A percentile compares a stretch with the other conserved stretches of the same genome.
These are phyloP conservation scores for Kodamaea neixiangensis DNA, from an alignment of 805 yeast species.

Conservation along the genomic window DNA sequence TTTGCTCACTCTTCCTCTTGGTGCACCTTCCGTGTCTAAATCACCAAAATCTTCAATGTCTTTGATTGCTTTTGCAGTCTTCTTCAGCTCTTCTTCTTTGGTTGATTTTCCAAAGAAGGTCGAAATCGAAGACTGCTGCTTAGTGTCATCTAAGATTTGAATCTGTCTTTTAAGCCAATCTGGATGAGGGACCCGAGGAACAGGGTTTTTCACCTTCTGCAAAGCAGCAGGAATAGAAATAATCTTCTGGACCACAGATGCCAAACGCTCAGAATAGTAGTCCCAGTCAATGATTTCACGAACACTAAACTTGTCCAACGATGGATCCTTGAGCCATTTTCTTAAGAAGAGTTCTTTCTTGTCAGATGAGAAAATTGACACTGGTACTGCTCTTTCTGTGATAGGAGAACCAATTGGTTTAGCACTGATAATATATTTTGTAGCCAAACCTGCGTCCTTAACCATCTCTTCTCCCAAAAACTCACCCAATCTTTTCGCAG, in stretches of 20 bases:
- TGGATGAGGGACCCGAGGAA: conserved; percentile 92
- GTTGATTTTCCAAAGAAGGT: conserved; percentile 54
- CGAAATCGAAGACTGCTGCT: conserved; percentile 68
- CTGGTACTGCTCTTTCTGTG: conserved; percentile 95
- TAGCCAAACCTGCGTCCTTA: conserved; percentile 92
- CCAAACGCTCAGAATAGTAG: conserved; percentile 86
- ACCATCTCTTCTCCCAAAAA: conserved; percentile 96
- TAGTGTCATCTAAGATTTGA: conserved; percentile 58
- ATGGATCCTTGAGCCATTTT: conserved; percentile 83
- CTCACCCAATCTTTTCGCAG: conserved; percentile 91
- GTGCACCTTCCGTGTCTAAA: conserved; percentile 19
- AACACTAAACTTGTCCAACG: conserved; percentile 80
- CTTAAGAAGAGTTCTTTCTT: conserved; percentile 74
- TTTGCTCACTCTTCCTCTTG: conserved; percentile 42
- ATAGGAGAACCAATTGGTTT: conserved; percentile 85
- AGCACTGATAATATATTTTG: conserved; percentile 87
- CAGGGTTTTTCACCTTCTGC: conserved; percentile 86
- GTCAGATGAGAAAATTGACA: conserved; percentile 91
- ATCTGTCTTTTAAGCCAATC: conserved; percentile 82
- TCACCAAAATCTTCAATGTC: conserved; percentile 79
- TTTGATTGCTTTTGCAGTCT: conserved; percentile 27
- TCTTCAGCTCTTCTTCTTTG: conserved; percentile 28
- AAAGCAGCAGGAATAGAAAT: conserved; percentile 97
- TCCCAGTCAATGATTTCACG: conserved; percentile 90
- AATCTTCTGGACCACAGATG: conserved; percentile 91